These are phyloP conservation scores for Wickerhamomyces chambardii DNA, from an alignment of 805 yeast genomes.

Conservation along the genomic window DNA sequence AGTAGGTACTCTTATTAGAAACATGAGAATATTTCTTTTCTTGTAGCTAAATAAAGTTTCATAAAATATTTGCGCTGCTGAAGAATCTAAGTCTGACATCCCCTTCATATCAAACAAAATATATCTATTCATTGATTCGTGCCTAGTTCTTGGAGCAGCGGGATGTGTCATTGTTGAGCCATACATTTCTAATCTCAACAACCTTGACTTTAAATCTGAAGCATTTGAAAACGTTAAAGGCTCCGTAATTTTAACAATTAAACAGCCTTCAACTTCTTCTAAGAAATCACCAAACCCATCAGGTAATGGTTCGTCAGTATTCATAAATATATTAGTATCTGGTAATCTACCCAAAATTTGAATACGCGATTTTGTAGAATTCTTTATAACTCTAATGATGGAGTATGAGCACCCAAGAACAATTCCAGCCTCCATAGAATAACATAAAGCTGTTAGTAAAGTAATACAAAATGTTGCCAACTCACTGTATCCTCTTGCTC, in stretches of 20 bases:
- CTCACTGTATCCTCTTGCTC: conserved; percentile 71
- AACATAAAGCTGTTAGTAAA: conserved; percentile 50
- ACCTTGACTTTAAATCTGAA: conserved; percentile 59
- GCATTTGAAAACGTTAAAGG: conserved; percentile 85
- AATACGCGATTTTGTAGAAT: conserved; percentile 74
- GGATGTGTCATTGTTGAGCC: conserved; percentile 76
- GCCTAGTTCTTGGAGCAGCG: conserved; percentile 47
- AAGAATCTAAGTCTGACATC: conserved; percentile 71
- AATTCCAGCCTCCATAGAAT: conserved; percentile 85
- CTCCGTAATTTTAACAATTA: conserved; percentile 77
- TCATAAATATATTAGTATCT: conserved; percentile 52
- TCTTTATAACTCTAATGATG: conserved; percentile 67
- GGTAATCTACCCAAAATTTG: conserved; percentile 71
- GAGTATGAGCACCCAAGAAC: conserved; percentile 81
- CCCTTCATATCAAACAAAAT: conserved; percentile 76
- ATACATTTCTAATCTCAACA: conserved; percentile 64
- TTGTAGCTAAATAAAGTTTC: conserved; percentile 53
- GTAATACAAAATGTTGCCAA: conserved; percentile 61
- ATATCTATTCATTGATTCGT: conserved; percentile 36
- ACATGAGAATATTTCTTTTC: conserved; percentile 44
- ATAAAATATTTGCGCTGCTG: conserved; percentile 64
- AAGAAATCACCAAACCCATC: conserved; percentile 16
- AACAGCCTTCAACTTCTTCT: conserved; percentile 56
- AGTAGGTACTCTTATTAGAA: conserved; percentile 52
- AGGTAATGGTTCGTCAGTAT: conserved; percentile 56